phyloP scores from a whole-genome alignment of 148 eudicot species.

The Cornus kousa region DNA sequence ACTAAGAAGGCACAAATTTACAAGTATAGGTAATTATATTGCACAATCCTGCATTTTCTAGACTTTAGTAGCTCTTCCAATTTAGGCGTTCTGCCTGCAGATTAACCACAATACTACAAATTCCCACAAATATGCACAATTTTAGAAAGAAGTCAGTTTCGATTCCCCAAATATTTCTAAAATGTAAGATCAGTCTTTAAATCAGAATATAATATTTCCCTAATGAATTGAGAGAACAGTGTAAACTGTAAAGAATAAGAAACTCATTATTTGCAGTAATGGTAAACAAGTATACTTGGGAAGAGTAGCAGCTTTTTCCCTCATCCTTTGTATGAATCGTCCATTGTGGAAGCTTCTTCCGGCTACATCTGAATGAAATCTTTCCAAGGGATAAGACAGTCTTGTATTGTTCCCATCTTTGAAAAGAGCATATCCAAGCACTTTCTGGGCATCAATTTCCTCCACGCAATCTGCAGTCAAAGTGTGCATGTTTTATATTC shows the following conservation, averaged over 20 bases:
- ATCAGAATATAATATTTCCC: too few species aligned
- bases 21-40: not conserved
- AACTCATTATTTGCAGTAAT: not conserved
- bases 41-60: too few species aligned
- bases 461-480: slow-evolving; percentile 47
- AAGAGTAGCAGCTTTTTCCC: slow-evolving; percentile 49
- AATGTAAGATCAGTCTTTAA: too few species aligned
- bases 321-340: slow-evolving; percentile 56
- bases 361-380: slow-evolving; percentile 47
- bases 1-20: not conserved
- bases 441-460: slow-evolving; percentile 53
- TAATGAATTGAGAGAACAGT: too few species aligned
- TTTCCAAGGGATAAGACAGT: slow-evolving; percentile 54
- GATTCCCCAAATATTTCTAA: too few species aligned
- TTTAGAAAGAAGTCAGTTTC: too few species aligned
- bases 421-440: slow-evolving; percentile 59
- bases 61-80: too few species aligned
- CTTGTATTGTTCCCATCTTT: slow-evolving; percentile 47
- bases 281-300: slow-evolving; percentile 35
- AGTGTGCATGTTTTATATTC: not conserved
- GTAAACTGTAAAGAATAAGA: not conserved
- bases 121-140: too few species aligned
- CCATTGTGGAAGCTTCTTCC: slow-evolving; percentile 66
- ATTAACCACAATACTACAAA: too few species aligned
- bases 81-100: too few species aligned